Percentiles rank a stretch among this genome's conserved stretches.
phyloP scores from a whole-genome alignment of 805 yeast genomes.

The Priceomyces carsonii region DNA sequence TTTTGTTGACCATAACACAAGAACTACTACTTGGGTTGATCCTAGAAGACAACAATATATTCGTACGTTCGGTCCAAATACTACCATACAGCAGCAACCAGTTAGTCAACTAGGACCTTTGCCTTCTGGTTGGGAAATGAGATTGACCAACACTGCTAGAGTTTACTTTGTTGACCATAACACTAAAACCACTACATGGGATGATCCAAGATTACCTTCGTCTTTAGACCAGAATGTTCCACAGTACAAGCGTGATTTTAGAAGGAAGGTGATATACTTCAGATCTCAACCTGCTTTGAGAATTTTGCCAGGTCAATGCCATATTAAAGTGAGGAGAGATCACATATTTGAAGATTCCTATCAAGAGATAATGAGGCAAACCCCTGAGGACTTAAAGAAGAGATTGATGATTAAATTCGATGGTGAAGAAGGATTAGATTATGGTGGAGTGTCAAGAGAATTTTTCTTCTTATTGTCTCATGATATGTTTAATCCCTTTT shows the following conservation, averaged over 20 bases:
- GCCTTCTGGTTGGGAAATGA: conserved; percentile 99
- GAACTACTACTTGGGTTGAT: conserved; percentile 99
- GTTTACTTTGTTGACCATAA: conserved; percentile 99
- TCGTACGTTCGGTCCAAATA: conserved; percentile 86
- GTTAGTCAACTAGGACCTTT: conserved; percentile 96
- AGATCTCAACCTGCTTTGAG: conserved; percentile 97
- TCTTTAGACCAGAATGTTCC: conserved; percentile 98
- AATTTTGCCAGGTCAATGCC: conserved; percentile 98
- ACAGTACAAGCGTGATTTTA: conserved; percentile 97
- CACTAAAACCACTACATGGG: conserved; percentile 99
- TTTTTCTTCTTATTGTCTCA: conserved; percentile 95
- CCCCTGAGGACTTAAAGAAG: conserved; percentile 97
- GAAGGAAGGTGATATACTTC: conserved; percentile 96
- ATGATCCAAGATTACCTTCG: conserved; percentile 97
- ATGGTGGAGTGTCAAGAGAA: conserved; percentile 99
- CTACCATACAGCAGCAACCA: conserved; percentile 96
- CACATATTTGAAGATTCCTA: conserved; percentile 96
- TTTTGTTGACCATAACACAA: conserved; percentile 98
- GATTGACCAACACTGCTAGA: conserved; percentile 96
- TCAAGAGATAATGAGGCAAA: conserved; percentile 98
- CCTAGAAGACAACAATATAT: conserved; percentile 99
- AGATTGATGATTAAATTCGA: conserved; percentile 97
- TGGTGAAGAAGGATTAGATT: conserved; percentile 99
- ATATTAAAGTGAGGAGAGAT: conserved; percentile 94
- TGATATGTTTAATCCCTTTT: conserved; percentile 98